These are phyloP conservation scores for Aureobasidium sp. DNA, from an alignment of 2,329 filamentous ascomycete species.

Conservation along the genomic window DNA sequence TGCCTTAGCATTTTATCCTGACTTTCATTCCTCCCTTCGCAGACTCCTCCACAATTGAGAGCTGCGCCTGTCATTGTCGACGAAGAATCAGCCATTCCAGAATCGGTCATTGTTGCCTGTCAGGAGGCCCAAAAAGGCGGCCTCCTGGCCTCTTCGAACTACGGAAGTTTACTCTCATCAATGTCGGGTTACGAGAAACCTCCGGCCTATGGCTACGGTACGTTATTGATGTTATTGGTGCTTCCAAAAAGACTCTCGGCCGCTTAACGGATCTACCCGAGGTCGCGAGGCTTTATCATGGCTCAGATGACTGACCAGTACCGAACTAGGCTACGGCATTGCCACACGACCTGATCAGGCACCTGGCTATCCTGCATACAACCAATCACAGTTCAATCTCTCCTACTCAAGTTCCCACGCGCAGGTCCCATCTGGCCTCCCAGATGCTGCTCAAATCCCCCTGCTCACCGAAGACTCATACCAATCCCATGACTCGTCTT, in stretches of 20 bases:
- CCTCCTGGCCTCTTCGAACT: constrained; percentile 45
- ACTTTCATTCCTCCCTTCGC: constrained; percentile 1
- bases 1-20: constrained; percentile 17
- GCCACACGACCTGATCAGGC: constrained; percentile 55
- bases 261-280: constrained; percentile 24
- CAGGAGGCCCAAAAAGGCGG: constrained; percentile 40
- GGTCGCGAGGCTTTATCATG: constrained; percentile 26
- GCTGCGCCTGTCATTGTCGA: constrained; percentile 27
- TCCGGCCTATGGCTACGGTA: constrained; percentile 66
- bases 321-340: constrained; percentile 49
- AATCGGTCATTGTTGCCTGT: constrained; percentile 27
- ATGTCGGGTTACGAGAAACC: constrained; percentile 79
- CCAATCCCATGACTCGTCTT: constrained; percentile 44
- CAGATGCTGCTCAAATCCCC: constrained; percentile 37
- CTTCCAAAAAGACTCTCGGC: constrained; percentile 3
- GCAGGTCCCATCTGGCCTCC: constrained; percentile 43
- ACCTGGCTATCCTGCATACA: constrained; percentile 42
- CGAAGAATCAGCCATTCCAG: constrained; percentile 30
- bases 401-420: constrained; percentile 45
- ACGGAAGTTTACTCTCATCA: constrained; percentile 47
- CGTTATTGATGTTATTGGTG: constrained; percentile 48
- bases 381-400: constrained; percentile 43
- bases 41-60: constrained; percentile 15
- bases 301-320: constrained; percentile 40
- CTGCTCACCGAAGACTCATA: constrained; percentile 38